phyloP scores from a whole-genome alignment of 768 basidiomycete species.

The Stropharia rugosoannulata region DNA sequence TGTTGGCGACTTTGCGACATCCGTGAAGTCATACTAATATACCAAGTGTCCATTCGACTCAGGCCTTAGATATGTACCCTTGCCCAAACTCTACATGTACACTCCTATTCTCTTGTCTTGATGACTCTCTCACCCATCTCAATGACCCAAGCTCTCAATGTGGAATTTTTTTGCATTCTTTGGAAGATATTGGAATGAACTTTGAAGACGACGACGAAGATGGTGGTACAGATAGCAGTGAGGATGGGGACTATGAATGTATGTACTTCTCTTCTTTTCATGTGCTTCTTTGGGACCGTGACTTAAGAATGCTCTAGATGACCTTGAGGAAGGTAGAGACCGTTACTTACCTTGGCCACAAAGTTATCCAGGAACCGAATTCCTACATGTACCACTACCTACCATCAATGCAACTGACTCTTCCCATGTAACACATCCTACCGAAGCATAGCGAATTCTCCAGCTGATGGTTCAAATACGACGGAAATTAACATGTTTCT shows the following conservation, averaged over 20 bases:
- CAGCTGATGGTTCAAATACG: no score
- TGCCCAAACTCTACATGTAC: neutral
- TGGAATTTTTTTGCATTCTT: neutral
- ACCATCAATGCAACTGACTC: neutral
- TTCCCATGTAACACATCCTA: neutral
- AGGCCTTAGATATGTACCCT: neutral
- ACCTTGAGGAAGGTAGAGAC: neutral
- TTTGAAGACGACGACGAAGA: neutral
- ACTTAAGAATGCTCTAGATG: neutral
- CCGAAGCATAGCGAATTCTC: no score
- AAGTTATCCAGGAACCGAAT: neutral
- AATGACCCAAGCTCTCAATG: neutral
- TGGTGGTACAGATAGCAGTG: neutral
- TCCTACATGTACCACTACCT: neutral
- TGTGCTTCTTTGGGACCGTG: neutral
- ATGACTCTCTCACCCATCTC: neutral
- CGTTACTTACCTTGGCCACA: neutral
- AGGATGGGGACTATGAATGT: neutral
- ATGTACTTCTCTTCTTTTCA: neutral
- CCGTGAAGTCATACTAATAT: neutral
- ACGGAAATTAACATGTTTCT: neutral
- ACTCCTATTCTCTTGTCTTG: neutral
- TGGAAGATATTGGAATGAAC: neutral
- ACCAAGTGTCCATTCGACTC: no score
- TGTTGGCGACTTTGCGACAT: no score